Evolutionary conservation across 768 basidiomycete species (phyloP).

Genomic region (Pleurotus sapidus): DNA sequence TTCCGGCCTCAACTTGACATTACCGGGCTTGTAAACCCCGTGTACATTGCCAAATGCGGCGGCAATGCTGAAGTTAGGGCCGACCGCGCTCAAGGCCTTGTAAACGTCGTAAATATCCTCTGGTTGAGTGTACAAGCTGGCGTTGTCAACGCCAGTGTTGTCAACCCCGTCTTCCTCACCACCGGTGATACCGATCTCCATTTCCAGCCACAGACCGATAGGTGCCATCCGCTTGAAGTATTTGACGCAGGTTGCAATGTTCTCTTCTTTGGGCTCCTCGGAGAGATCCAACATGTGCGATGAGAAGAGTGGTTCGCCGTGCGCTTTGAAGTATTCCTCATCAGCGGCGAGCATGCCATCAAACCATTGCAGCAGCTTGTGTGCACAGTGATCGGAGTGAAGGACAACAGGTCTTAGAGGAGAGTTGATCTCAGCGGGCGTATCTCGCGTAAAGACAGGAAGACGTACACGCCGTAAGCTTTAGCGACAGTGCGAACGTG

Average conservation of each 20-base stretch:
- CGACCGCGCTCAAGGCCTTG: conserved; percentile 75
- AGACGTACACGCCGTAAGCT: conserved; percentile 85
- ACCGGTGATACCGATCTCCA: conserved; percentile 99
- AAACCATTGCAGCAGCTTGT: conserved; percentile 98
- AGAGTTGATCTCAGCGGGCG: background rate
- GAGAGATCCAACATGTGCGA: conserved; percentile 99
- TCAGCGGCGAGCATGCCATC: conserved; percentile 99
- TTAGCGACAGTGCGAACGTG: conserved; percentile 88
- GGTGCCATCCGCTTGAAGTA: conserved; percentile 97
- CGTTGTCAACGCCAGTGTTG: conserved; percentile 94
- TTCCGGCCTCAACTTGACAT: conserved; percentile 90
- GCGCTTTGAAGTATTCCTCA: conserved; percentile 86
- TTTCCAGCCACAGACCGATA: conserved; percentile 95
- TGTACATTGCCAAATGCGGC: conserved; percentile 99
- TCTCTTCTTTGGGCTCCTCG: conserved; percentile 88
- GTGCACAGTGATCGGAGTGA: conserved; percentile 98
- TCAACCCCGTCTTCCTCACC: conserved; percentile 99
- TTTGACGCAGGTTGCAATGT: conserved; percentile 89
- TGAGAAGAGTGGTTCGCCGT: conserved; percentile 87
- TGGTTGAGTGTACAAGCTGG: conserved; percentile 94
- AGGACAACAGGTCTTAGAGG: conserved; percentile 84
- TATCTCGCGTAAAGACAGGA: background rate
- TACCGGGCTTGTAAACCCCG: conserved; percentile 99
- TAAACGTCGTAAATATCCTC: conserved; percentile 94
- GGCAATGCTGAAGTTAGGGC: conserved; percentile 95